These are phyloP conservation scores for Calonectria fujianensis DNA, from an alignment of 2,329 filamentous ascomycete genomes.

Conservation along the genomic window DNA sequence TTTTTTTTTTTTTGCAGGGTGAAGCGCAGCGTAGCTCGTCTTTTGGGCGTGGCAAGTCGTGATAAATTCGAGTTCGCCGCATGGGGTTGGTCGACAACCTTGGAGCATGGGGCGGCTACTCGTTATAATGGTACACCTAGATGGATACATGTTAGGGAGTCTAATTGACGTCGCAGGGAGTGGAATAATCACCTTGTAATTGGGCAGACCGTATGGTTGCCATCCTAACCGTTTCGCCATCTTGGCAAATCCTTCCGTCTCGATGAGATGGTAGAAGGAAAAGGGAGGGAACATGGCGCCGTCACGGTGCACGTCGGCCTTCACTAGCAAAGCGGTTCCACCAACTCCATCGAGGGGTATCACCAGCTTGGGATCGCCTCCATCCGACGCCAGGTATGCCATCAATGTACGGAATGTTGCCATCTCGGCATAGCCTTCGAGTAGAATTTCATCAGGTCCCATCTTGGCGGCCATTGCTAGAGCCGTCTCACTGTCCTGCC, in stretches of 20 bases:
- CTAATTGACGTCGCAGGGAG: neutral
- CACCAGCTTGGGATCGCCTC: constrained; percentile 75
- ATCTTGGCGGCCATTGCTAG: constrained; percentile 84
- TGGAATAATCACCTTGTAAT: constrained; percentile 86
- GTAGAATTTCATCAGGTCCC: constrained; percentile 92
- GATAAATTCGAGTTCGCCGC: constrained; percentile 37
- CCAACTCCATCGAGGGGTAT: constrained; percentile 94
- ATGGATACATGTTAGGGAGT: constrained; percentile 41
- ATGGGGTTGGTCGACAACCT: constrained; percentile 38
- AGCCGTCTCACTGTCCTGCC: constrained; percentile 91
- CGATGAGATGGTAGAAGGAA: constrained; percentile 95
- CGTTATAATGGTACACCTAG: constrained; percentile 93
- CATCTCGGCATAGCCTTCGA: constrained; percentile 96
- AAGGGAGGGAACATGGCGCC: constrained; percentile 99
- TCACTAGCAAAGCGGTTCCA: constrained; percentile 93
- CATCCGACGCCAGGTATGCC: constrained; percentile 83
- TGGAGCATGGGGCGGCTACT: constrained; percentile 69
- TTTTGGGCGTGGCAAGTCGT: constrained; percentile 42
- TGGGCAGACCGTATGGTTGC: constrained; percentile 90
- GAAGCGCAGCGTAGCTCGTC: constrained; percentile 34
- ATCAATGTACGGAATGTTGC: constrained; percentile 94
- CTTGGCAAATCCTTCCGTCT: constrained; percentile 98
- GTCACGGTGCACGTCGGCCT: constrained; percentile 96
- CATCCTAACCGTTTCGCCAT: constrained; percentile 95
- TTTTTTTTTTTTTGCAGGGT: constrained; percentile 17